Evolutionary conservation across 1,284 basidiomycete species (phyloP).

Genomic region (Bjerkandera adusta): DNA sequence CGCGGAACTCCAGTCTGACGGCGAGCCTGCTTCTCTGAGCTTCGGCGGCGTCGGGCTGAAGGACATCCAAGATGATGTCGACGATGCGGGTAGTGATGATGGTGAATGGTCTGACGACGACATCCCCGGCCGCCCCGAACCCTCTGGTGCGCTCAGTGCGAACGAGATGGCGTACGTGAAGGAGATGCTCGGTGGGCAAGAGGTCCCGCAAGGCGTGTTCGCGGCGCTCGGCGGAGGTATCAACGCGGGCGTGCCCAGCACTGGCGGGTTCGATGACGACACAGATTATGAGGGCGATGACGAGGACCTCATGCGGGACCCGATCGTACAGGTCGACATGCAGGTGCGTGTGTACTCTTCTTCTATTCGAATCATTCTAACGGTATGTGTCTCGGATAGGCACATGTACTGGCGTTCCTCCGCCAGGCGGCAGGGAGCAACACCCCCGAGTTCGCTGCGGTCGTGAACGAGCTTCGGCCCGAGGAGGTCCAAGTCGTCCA

Average conservation of each 20-base stretch:
- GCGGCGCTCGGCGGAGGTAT: conserved; percentile 22
- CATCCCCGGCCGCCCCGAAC: conserved; percentile 18
- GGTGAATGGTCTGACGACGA: conserved; percentile 89
- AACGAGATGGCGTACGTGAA: conserved; percentile 70
- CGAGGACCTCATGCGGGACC: conserved; percentile 86
- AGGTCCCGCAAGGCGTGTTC: conserved; percentile 10
- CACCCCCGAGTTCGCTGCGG: conserved; percentile 59
- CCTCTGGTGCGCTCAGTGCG: conserved; percentile 23
- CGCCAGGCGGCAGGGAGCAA: conserved; percentile 68
- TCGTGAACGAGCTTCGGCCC: conserved; percentile 63
- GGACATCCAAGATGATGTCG: conserved; percentile 28
- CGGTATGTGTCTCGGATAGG: conserved; percentile 36
- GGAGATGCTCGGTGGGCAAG: conserved; percentile 52
- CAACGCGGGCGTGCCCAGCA: conserved; percentile 36
- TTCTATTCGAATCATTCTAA: too few relatives aligned
- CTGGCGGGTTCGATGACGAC: conserved; percentile 66
- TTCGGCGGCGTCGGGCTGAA: conserved; percentile 32
- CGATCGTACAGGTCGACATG: conserved; percentile 87
- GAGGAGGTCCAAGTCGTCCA: conserved; percentile 71
- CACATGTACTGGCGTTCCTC: conserved; percentile 67
- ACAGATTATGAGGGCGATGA: conserved; percentile 42
- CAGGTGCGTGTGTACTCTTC: conserved; percentile 50
- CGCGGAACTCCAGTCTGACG: conserved; percentile 76
- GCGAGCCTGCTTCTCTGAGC: conserved; percentile 62
- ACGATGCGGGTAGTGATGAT: conserved; percentile 73